Evolutionary conservation across 345 rosid genomes (phyloP), one percentile per base, ranked within the genome.

Genomic region (Citrus cavaleriei): DNA sequence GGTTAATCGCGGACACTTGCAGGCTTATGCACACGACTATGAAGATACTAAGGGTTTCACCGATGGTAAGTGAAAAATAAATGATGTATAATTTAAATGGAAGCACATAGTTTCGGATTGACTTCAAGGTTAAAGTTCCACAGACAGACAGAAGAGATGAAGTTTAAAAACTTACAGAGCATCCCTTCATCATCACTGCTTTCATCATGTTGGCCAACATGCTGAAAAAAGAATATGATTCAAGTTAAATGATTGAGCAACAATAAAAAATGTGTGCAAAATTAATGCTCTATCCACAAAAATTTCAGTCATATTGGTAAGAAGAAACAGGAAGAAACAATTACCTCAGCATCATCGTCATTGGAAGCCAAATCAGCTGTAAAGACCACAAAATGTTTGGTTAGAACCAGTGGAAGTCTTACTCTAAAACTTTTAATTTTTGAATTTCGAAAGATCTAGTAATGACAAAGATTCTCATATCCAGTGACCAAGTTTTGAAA

Each of bases 151-250:
- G 6, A 21, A 32, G 49, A 6, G 65, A 49, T 28, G 22, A 70
- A 46, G 72, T 77, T 32, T 28, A 64, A 72, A 54, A 71, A 92
- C 99, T 94, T 83, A 96, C 99, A 96, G 30, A 96, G 97, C 93
- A 96, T 84, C 86, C 98, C 99, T 79, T 89, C 99, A 34, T 92
- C 97, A 57, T 91, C 97, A 59, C 93, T 90, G 89, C 92, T 87
- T 70, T 86, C 99, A 77, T 88, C 89, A 81, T 89, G 91, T 70
- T 81, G 65, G 69, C 76, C 90, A 51, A 30, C 91, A 82, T 81
- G 71, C 99, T 94, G 92, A 82, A 83, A 35, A 77, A 77, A 75
- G 62, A 83, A 79, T 59, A 70, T 60, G 76, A 69, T 28, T 61
- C 58, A 58, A 69, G 77, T 74, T 37, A 77, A 6, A 55, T 25